These are phyloP conservation scores for Cyclotella choctawhatcheeana DNA, from an alignment of 108 stramenopile species.

Conservation along the genomic window DNA sequence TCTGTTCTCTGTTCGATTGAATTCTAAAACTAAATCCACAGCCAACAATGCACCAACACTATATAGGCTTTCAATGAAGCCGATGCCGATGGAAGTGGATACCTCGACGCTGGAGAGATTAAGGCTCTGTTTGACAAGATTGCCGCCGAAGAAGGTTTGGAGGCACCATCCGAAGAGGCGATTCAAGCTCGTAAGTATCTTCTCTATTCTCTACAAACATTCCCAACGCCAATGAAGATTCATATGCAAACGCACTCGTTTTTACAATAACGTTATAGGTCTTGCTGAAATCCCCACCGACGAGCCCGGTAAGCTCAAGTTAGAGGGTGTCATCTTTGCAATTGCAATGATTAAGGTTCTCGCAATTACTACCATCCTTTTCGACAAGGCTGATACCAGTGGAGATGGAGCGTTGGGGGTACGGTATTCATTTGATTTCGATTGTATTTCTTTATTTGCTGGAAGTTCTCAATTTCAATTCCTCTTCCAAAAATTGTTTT, in stretches of 20 bases:
- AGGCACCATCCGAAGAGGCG: conserved; percentile 1
- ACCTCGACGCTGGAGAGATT: conserved; percentile 2
- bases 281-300: neutral
- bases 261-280: neutral
- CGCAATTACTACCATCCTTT: neutral
- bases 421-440: neutral
- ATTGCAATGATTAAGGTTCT: conserved; percentile 10
- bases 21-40: neutral
- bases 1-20: too few species aligned
- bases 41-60: neutral
- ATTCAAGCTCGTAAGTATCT: neutral
- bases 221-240: too few species aligned
- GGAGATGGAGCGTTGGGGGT: neutral
- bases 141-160: neutral
- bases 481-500: too few species aligned
- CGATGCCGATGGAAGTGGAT: conserved; percentile 1
- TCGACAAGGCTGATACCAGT: neutral
- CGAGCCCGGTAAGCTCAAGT: conserved; percentile 5
- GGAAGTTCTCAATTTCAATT: neutral
- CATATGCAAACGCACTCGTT: too few species aligned
- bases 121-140: conserved; percentile 1
- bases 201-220: neutral
- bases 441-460: neutral
- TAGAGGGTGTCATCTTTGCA: neutral
- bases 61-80: neutral